Percentiles rank a stretch among this genome's conserved stretches.
phyloP scores from a whole-genome alignment of 352 stramenopile species.

The Pythium myriotylum region DNA sequence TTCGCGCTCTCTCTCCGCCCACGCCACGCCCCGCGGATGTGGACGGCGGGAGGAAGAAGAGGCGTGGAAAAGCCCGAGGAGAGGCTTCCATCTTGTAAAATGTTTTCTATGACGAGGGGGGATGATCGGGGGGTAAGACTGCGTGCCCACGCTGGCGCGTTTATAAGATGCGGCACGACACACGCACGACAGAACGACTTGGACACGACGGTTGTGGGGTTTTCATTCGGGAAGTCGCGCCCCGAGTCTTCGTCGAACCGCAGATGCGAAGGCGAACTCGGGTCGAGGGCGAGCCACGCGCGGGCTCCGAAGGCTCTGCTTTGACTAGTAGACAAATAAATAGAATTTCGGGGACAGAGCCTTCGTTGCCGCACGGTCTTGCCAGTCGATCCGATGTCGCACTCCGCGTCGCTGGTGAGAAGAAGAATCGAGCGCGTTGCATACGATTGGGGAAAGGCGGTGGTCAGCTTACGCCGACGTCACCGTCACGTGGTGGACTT shows the following conservation, averaged over 20 bases:
- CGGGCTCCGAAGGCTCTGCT: not conserved
- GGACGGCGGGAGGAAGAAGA: too few relatives aligned
- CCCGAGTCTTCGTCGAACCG: too few relatives aligned
- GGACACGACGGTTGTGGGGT: not conserved
- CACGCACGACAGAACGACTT: constrained; percentile 11
- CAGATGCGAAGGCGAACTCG: too few relatives aligned
- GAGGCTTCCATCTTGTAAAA: too few relatives aligned
- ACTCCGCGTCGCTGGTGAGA: too few relatives aligned
- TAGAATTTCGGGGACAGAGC: constrained; percentile 13
- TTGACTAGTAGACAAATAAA: constrained; percentile 36
- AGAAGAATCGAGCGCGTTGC: too few relatives aligned
- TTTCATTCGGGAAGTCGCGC: not conserved
- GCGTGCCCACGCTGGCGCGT: too few relatives aligned
- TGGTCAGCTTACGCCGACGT: constrained; percentile 54
- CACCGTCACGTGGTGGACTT: constrained; percentile 71
- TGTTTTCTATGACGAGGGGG: too few relatives aligned
- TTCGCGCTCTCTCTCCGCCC: not conserved
- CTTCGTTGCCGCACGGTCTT: not conserved
- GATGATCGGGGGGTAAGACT: too few relatives aligned
- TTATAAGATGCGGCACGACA: not conserved
- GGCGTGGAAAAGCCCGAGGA: too few relatives aligned
- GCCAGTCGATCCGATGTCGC: not conserved
- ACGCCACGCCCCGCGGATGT: too few relatives aligned
- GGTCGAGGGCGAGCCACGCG: not conserved
- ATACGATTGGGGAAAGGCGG: too few relatives aligned